These are phyloP conservation scores for Nigrospora oryzae DNA, from an alignment of 2,329 filamentous ascomycete species.

Conservation along the genomic window DNA sequence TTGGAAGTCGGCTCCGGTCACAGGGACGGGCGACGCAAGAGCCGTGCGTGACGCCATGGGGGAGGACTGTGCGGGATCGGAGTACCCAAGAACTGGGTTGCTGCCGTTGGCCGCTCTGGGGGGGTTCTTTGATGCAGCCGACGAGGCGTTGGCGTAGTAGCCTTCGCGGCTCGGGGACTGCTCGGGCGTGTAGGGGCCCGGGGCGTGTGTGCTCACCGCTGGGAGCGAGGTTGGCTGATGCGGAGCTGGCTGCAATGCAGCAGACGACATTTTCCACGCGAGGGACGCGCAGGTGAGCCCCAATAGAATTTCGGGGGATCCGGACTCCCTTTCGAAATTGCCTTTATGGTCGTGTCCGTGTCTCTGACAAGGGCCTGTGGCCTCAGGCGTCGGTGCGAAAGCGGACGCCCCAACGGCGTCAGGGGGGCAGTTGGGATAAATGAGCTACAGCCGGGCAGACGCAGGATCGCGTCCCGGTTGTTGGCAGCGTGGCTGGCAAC, in stretches of 20 bases:
- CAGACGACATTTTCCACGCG: constrained; percentile 50
- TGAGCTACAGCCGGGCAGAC: too few relatives aligned
- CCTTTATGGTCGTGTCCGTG: too few relatives aligned
- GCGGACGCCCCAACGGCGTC: too few relatives aligned
- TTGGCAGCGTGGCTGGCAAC: too few relatives aligned
- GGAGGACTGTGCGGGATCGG: constrained; percentile 22
- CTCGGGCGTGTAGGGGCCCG: constrained; percentile 42
- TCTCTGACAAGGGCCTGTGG: too few relatives aligned
- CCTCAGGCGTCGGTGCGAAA: too few relatives aligned
- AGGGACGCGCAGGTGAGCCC: constrained; percentile 12
- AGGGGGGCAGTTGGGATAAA: too few relatives aligned
- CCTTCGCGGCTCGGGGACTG: constrained; percentile 46
- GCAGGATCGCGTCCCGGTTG: too few relatives aligned
- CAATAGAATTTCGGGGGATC: neutral
- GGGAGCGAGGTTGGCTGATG: constrained; percentile 42
- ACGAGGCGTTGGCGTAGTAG: constrained; percentile 46
- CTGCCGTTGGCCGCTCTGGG: constrained; percentile 45
- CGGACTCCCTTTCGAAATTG: neutral
- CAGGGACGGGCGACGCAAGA: constrained; percentile 30
- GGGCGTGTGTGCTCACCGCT: constrained; percentile 33
- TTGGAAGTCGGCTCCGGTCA: constrained; percentile 32
- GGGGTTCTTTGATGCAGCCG: constrained; percentile 43
- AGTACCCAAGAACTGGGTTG: constrained; percentile 27
- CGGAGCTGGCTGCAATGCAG: constrained; percentile 52
- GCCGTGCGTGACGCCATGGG: constrained; percentile 40